These are phyloP conservation scores for Senecio squalidus DNA, from an alignment of 140 eudicot species.

Conservation along the genomic window DNA sequence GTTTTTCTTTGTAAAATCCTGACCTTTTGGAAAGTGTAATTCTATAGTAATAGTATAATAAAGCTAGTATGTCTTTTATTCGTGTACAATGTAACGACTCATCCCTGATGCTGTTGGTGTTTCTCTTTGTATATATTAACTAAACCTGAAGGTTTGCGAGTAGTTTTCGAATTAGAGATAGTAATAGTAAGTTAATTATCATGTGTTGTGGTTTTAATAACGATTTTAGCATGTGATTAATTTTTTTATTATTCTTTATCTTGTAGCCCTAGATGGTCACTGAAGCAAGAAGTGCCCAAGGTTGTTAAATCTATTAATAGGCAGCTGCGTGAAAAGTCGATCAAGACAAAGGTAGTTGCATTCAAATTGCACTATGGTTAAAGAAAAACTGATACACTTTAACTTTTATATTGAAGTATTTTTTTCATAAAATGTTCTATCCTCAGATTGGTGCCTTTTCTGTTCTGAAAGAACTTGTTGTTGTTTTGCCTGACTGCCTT, in stretches of 20 bases:
- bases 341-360: conserved; percentile 84
- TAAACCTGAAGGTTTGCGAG: not conserved
- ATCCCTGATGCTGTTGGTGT: not conserved
- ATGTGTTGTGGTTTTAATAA: conserved; percentile 2
- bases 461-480: conserved; percentile 90
- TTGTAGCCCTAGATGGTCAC: conserved; percentile 89
- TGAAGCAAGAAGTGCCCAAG: conserved; percentile 97
- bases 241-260: conserved; percentile 13
- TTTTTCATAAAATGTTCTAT: too few species aligned
- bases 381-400: not conserved
- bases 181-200: not conserved
- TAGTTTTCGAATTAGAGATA: not conserved
- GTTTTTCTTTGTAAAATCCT: not conserved
- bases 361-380: not conserved
- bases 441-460: conserved; percentile 99
- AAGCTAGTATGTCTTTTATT: not conserved
- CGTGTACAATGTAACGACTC: not conserved
- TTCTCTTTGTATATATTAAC: not conserved
- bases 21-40: not conserved
- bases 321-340: conserved; percentile 92
- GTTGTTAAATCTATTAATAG: conserved; percentile 83
- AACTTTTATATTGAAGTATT: too few species aligned
- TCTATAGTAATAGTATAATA: not conserved
- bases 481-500: conserved; percentile 97
- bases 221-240: conserved; percentile 1